phyloP scores from a whole-genome alignment of 2,329 filamentous ascomycete genomes.

The Aspergillus latus region DNA sequence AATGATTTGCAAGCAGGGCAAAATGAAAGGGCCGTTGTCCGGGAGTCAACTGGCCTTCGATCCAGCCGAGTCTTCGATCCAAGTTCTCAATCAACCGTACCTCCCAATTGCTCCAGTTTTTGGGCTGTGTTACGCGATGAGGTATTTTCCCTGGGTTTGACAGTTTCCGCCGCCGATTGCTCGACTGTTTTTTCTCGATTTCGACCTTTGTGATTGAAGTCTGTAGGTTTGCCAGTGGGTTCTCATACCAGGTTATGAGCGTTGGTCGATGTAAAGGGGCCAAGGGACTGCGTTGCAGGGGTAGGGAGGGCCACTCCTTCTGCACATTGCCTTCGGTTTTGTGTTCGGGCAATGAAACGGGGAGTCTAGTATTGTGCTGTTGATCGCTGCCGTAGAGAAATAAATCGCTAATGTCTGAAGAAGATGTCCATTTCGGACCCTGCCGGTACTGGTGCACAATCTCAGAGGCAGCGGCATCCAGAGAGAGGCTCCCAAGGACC shows the following conservation, averaged over 20 bases:
- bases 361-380: not conserved
- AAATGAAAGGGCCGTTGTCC: slow-evolving; percentile 44
- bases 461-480: slow-evolving; percentile 6
- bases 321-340: not conserved
- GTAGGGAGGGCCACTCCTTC: not conserved
- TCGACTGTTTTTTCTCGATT: not conserved
- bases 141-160: not conserved
- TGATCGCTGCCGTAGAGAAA: not conserved
- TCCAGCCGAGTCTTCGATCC: slow-evolving; percentile 40
- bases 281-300: not conserved
- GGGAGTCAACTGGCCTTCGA: slow-evolving; percentile 39
- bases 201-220: not conserved
- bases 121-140: slow-evolving; percentile 2
- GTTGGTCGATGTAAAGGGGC: not conserved
- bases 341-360: not conserved
- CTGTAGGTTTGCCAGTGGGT: not conserved
- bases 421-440: not conserved
- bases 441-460: not conserved
- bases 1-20: slow-evolving; percentile 42
- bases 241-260: not conserved
- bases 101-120: slow-evolving; percentile 36
- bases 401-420: slow-evolving; percentile 1
- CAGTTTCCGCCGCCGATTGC: not conserved
- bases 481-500: slow-evolving; percentile 25
- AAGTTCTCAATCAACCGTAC: slow-evolving; percentile 36